A percentile compares a stretch with the other conserved stretches of the same genome.
phyloP scores from a whole-genome alignment of 2,329 filamentous ascomycete genomes.

The Colletotrichum destructivum region DNA sequence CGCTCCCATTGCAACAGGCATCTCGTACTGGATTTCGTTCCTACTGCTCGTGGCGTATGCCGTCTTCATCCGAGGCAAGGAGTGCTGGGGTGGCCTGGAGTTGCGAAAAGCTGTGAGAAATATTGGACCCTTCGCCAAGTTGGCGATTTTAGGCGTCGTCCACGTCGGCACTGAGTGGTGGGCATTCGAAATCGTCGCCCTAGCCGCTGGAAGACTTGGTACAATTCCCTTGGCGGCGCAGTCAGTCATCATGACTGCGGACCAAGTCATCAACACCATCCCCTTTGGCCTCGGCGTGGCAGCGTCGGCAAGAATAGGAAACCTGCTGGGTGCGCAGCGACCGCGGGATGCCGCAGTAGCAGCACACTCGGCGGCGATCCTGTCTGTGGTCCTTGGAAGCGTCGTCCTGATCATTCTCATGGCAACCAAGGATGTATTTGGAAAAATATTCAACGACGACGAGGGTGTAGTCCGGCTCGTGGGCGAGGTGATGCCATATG shows the following conservation, averaged over 20 bases:
- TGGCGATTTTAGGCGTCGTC: constrained; percentile 82
- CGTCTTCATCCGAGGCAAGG: constrained; percentile 77
- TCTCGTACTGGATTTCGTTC: constrained; percentile 91
- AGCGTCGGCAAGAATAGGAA: constrained; percentile 83
- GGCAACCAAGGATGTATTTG: constrained; percentile 80
- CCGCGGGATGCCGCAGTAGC: constrained; percentile 77
- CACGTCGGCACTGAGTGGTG: constrained; percentile 95
- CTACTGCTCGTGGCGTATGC: constrained; percentile 81
- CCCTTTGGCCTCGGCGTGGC: constrained; percentile 91
- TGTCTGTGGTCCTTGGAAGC: constrained; percentile 79
- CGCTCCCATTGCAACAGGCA: constrained; percentile 85
- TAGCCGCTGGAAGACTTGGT: constrained; percentile 85
- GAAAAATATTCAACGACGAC: constrained; percentile 86
- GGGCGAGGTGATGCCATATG: constrained; percentile 84
- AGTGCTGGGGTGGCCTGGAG: constrained; percentile 84
- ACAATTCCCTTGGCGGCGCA: constrained; percentile 86
- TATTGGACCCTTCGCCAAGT: constrained; percentile 78
- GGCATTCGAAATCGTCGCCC: constrained; percentile 92
- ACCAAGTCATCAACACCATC: constrained; percentile 88
- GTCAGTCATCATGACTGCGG: constrained; percentile 90
- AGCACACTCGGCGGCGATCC: constrained; percentile 81
- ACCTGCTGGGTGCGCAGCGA: constrained; percentile 80
- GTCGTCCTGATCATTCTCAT: constrained; percentile 79
- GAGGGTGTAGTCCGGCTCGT: constrained; percentile 79
- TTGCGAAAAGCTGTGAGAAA: constrained; percentile 76